Evolutionary conservation across 2,329 filamentous ascomycete species (phyloP).

Genomic region (Helotiales sp.): DNA sequence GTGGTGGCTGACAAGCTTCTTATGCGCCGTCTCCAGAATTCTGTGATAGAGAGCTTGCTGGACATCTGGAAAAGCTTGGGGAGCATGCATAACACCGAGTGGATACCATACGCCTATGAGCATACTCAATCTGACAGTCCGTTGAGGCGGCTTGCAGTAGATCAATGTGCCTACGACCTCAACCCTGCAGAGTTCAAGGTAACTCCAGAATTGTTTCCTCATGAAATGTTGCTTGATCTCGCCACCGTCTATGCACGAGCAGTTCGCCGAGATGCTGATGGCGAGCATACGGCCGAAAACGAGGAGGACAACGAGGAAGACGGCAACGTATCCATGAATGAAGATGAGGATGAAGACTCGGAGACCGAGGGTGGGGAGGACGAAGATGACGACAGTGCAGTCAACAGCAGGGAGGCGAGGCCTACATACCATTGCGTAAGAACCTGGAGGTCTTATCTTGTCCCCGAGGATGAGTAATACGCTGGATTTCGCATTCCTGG

Average conservation of each 20-base stretch:
- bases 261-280: not conserved
- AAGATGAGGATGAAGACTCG: too few species aligned
- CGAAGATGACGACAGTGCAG: too few species aligned
- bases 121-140: slow-evolving; percentile 1
- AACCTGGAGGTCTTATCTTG: not conserved
- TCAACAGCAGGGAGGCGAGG: not conserved
- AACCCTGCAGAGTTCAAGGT: not conserved
- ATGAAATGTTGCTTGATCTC: slow-evolving; percentile 3
- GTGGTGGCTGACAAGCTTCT: not conserved
- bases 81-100: not conserved
- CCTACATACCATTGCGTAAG: not conserved
- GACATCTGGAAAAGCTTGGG: not conserved
- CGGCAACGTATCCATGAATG: not conserved
- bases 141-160: not conserved
- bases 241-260: not conserved
- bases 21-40: not conserved
- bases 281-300: not conserved
- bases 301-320: not conserved
- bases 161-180: not conserved
- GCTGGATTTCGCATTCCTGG: too few species aligned
- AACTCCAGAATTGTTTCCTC: not conserved
- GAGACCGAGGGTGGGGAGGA: too few species aligned
- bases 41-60: not conserved
- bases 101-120: slow-evolving; percentile 7
- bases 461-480: not conserved